Evolutionary conservation across 768 basidiomycete genomes (phyloP), one percentile per base, ranked within the genome.

Genomic region (Cytidiella melzeri): DNA sequence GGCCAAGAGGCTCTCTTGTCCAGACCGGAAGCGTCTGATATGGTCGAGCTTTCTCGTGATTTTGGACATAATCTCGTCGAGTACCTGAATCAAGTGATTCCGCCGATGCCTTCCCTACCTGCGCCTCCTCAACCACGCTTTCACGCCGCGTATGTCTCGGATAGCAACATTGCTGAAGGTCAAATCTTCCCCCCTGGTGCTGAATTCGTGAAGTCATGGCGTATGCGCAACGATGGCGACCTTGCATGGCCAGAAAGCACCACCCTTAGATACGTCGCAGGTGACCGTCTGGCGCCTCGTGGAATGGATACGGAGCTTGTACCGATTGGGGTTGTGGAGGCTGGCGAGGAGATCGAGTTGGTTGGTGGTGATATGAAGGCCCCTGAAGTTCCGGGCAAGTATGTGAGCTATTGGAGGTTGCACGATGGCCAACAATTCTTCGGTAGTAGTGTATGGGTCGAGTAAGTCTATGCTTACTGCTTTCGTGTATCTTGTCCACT

Each of bases 171-270:
- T 43, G 70, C 77, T 3, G 83, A 86, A 56, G 89, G 88, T 1
- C 86, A 89, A 20, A 58, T 75, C 43, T 85, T 92, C 61, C 87
- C 87, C 25, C 81, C 87, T 5, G 90, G 90, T 27, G 87, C 87
- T 0, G 87, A 87, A 61, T 93, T 92, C 58, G 77, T 90, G 48
- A 92, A 92, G 66, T 80, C 80, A 19, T 93, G 90, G 90, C 71
- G 73, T 48, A 74, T 92, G 71, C 53, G 72, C 25, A 93, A 93
- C 57, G 75, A 75, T 55, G 83, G 88, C 13, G 59, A 57, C 12
- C 47, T 63, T 4, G 73, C 80, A 18, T 92, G 88, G 89, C 86
- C 86, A 1, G 72, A 75, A 23, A 66, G 69, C 11, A 89, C 89
- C 0, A 74, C 81, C 57, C 65, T 92, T 15, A 73, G 77, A 9